Conservation (phyloP, 2,329 filamentous ascomycete species). For the Coniella lustricola region DNA sequence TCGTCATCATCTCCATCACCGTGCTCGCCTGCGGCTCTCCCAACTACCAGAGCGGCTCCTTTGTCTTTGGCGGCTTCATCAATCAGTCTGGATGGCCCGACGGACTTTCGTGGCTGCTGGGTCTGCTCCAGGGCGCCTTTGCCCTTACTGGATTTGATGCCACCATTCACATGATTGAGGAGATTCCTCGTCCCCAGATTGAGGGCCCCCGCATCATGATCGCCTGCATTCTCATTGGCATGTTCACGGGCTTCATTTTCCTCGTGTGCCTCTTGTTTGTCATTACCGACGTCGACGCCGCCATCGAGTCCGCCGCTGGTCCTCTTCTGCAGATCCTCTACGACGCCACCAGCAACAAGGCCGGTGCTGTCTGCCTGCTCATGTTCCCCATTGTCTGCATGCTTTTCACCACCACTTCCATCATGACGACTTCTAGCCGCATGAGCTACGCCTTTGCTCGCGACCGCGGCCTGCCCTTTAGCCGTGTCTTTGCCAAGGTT, state of each 20-base stretch:
- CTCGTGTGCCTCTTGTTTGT: slow-evolving; percentile 57
- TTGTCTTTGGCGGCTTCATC: slow-evolving; percentile 62
- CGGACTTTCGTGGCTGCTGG: slow-evolving; percentile 53
- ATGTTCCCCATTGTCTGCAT: slow-evolving; percentile 61
- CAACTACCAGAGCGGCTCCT: slow-evolving; percentile 54
- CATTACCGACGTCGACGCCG: slow-evolving; percentile 46
- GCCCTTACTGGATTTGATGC: slow-evolving; percentile 46
- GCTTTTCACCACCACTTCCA: slow-evolving; percentile 54
- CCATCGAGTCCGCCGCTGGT: slow-evolving; percentile 31
- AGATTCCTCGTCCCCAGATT: slow-evolving; percentile 45
- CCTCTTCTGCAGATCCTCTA: slow-evolving; percentile 38
- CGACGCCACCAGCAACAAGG: slow-evolving; percentile 53
- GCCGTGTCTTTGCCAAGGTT: slow-evolving; percentile 52
- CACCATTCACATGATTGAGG: slow-evolving; percentile 49
- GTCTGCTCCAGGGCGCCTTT: slow-evolving; percentile 45
- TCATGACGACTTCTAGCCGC: slow-evolving; percentile 59
- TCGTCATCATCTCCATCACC: slow-evolving; percentile 63
- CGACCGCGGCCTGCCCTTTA: slow-evolving; percentile 60
- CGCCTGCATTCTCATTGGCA: slow-evolving; percentile 56
- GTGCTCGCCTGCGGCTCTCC: slow-evolving; percentile 59
- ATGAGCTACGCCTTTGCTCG: slow-evolving; percentile 63
- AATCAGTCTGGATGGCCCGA: slow-evolving; percentile 65
- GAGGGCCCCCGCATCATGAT: slow-evolving; percentile 62
- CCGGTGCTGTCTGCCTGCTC: slow-evolving; percentile 56
- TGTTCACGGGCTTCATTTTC: slow-evolving; percentile 45